Evolutionary conservation across 2,329 filamentous ascomycete genomes (phyloP), one percentile per base, ranked within the genome.

Genomic region (Sclerotinia sclerotiorum): DNA sequence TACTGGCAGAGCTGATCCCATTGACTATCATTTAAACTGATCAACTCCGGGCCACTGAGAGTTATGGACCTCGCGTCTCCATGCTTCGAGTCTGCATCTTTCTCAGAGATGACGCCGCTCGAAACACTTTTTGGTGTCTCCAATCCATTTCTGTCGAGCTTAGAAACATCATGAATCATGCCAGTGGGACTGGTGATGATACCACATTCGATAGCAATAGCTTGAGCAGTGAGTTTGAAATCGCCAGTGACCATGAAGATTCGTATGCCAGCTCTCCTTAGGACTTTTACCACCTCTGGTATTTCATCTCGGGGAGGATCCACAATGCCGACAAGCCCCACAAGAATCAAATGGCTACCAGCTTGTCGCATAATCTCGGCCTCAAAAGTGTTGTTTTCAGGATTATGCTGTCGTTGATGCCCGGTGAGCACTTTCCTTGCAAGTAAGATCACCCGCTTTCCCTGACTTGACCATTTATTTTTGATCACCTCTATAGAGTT

Each of bases 191-290:
- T 71, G 5, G 82, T 89, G 64, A 93, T 83, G 74, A 93, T 92
- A 7, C 89, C 88, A 69, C 88, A 90, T 61, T 91, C 85, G 5
- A 84, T 82, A 0, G 90, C 89, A 70, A 93, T 92, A 1, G 90
- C 88, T 65, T 87, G 82, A 0, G 90, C 90, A 0, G 90, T 93
- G n/a, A 92, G 83, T 51, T 88, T 88, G 75, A 90, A 92, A 74
- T 93, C 90, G 4, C 90, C 90, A 1, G 90, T 93, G 70, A 85
- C 90, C 90, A 93, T 93, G 77, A 90, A 88, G 51, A 92, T 86
- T 19, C 88, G 83, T 65, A 93, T 89, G 1, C 89, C 88, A 2
- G 90, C 90, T 0, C 84, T 82, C 4, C 89, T 85, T 21, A 92
- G 81, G 0, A 84, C 89, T 19, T 81, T 79, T 46, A 87, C 80